Evolutionary conservation across 352 stramenopile species (phyloP), one percentile per base, ranked within the genome.

Genomic region (Achlya hypogyna): DNA sequence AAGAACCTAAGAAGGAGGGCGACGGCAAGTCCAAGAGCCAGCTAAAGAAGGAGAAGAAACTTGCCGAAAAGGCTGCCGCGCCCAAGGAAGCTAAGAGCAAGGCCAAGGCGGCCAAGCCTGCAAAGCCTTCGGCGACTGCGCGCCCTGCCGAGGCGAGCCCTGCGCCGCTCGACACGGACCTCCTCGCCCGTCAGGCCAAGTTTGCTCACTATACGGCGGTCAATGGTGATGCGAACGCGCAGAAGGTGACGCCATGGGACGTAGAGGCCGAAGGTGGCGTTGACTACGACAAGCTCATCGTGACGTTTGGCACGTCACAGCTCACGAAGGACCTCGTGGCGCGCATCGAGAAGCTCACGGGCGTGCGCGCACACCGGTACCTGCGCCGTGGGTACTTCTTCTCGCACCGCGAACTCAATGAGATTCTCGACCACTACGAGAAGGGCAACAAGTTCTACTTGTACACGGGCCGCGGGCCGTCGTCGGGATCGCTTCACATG

Each of bases 311-410:
- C 53, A 98, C 89, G 62, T 93, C 90, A 32, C 85, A 93, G 52
- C 98, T 99, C 64, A 89, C 91, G 29, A 71, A 90, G 14, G 78
- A 95, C 59, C 79, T 99, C 16, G 86, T 99, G 49, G 80, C 84
- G 56, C 86, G 96, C 35, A 96, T 99, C 45, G 95, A 99, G 76
- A 82, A 88, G 68, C 77, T 99, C 27, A 99, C 97, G 27, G 91
- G 87, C 71, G 89, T 86, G 70, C 88, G 75, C 72, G 89, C 79
- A 65, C 98, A 99, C 75, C 93, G 95, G 4, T 99, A 99, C 75
- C 78, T 99, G 68, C 86, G 97, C 69, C 91, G 98, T 29, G 93
- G 96, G 12, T 98, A 99, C 69, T 99, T 99, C 75, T 99, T 99
- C 75, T 98, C 93, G 45, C 98, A 99, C 84, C 94, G 98, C 32